Evolutionary conservation across 1,284 basidiomycete genomes (phyloP).

Genomic region (Leccinum pallidistipes): DNA sequence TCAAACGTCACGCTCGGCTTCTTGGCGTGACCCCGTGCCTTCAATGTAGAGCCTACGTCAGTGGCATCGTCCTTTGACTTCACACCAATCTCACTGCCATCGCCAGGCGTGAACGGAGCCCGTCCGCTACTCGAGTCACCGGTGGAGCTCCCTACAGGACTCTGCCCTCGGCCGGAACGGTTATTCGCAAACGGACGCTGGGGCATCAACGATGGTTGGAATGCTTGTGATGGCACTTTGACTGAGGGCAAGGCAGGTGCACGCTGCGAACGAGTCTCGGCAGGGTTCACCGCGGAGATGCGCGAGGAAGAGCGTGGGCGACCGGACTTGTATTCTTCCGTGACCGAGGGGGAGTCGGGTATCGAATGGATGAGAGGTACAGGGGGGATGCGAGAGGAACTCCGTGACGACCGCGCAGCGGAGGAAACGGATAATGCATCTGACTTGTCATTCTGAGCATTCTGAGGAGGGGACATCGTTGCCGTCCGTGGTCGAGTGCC

Average conservation of each 20-base stretch:
- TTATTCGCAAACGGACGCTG: constrained; percentile 50
- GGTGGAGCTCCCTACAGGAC: constrained; percentile 71
- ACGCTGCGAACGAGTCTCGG: constrained; percentile 14
- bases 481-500: constrained; percentile 17
- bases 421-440: constrained; percentile 29
- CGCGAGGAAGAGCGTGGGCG: constrained; percentile 20
- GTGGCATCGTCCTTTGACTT: constrained; percentile 31
- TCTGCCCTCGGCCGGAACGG: constrained; percentile 45
- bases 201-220: constrained; percentile 22
- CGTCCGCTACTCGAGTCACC: constrained; percentile 75
- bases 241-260: constrained; percentile 10
- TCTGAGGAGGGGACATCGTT: constrained; percentile 9
- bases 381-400: constrained; percentile 28
- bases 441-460: constrained; percentile 28
- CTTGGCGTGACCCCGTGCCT: constrained; percentile 43
- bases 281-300: constrained; percentile 9
- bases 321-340: constrained; percentile 20
- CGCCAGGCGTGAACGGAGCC: constrained; percentile 68
- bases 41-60: constrained; percentile 37
- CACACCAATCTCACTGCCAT: constrained; percentile 66
- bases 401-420: constrained; percentile 21
- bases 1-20: constrained; percentile 64
- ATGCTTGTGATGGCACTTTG: constrained; percentile 10
- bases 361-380: constrained; percentile 35
- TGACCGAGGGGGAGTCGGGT: constrained; percentile 35